A percentile compares a stretch with the other conserved stretches of the same genome.
Evolutionary conservation across 1,139 yeast species (phyloP).

Genomic region (Pichia sp.): DNA sequence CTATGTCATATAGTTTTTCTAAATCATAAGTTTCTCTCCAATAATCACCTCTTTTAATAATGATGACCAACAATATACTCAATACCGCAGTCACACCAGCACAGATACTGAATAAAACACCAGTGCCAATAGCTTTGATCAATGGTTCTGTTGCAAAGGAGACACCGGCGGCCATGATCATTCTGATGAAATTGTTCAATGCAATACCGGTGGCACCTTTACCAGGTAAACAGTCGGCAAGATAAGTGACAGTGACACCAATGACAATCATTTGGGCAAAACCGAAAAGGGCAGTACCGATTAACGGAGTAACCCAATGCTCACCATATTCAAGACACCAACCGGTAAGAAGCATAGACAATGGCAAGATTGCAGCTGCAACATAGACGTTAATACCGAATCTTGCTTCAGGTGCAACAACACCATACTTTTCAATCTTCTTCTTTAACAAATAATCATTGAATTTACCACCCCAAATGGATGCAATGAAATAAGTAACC

Average conservation of each 20-base stretch:
- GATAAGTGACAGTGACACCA: slow-evolving; percentile 76
- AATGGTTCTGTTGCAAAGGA: slow-evolving; percentile 76
- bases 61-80: slow-evolving; percentile 44
- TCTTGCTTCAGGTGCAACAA: slow-evolving; percentile 72
- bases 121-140: slow-evolving; percentile 61
- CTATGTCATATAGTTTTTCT: slow-evolving; percentile 50
- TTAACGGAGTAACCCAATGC: slow-evolving; percentile 73
- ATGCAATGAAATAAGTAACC: slow-evolving; percentile 69
- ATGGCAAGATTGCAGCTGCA: slow-evolving; percentile 62
- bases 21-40: slow-evolving; percentile 70
- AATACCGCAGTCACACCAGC: slow-evolving; percentile 52
- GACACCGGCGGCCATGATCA: slow-evolving; percentile 71
- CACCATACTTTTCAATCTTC: slow-evolving; percentile 59
- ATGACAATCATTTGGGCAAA: slow-evolving; percentile 82
- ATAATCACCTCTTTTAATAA: slow-evolving; percentile 57
- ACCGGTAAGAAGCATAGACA: slow-evolving; percentile 71
- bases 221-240: slow-evolving; percentile 85
- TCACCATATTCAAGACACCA: slow-evolving; percentile 71
- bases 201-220: slow-evolving; percentile 91
- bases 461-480: slow-evolving; percentile 78
- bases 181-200: slow-evolving; percentile 70
- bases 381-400: slow-evolving; percentile 70
- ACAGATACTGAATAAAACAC: slow-evolving; percentile 66
- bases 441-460: slow-evolving; percentile 59
- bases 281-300: slow-evolving; percentile 82